Conservation (phyloP, 768 basidiomycete genomes). For the Leucocoprinus leucothites region DNA sequence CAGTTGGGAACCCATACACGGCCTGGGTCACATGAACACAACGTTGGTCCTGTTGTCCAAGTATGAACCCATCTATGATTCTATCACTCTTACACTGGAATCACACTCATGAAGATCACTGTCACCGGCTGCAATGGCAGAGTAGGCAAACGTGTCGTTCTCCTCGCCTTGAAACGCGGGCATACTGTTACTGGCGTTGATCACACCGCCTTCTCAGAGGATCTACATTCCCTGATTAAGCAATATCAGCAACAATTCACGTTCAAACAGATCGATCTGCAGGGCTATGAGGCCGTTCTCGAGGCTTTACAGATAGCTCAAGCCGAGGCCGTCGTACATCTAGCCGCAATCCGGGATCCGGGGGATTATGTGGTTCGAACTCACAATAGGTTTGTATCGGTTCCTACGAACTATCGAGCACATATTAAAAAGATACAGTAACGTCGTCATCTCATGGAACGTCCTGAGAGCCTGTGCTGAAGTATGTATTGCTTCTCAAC, state of each 20-base stretch:
- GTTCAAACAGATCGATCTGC: conserved; percentile 46
- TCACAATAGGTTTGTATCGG: conserved; percentile 42
- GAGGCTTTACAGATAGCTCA: conserved; percentile 43
- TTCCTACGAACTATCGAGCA: not conserved
- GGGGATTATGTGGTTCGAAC: conserved; percentile 49
- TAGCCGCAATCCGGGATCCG: conserved; percentile 48
- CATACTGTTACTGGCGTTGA: conserved; percentile 58
- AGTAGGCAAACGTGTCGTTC: conserved; percentile 52
- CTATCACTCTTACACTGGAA: too few relatives aligned
- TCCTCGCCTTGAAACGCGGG: conserved; percentile 43
- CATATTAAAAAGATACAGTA: conserved; percentile 32
- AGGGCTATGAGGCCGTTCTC: conserved; percentile 42
- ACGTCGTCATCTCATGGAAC: conserved; percentile 74
- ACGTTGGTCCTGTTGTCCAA: too few relatives aligned
- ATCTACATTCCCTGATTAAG: conserved; percentile 15
- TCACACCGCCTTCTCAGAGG: conserved; percentile 17
- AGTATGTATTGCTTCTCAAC: conserved; percentile 25
- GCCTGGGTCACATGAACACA: too few relatives aligned
- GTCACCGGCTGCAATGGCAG: conserved; percentile 60
- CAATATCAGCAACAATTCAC: conserved; percentile 29
- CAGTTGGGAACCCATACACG: too few relatives aligned
- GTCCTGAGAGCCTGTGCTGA: conserved; percentile 66
- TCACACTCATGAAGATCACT: conserved; percentile 56
- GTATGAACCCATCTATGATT: too few relatives aligned
- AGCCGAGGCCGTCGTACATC: conserved; percentile 55